phyloP scores from a whole-genome alignment of 225 moss, liverwort and hornwort species.

The Straminergon stramineum region DNA sequence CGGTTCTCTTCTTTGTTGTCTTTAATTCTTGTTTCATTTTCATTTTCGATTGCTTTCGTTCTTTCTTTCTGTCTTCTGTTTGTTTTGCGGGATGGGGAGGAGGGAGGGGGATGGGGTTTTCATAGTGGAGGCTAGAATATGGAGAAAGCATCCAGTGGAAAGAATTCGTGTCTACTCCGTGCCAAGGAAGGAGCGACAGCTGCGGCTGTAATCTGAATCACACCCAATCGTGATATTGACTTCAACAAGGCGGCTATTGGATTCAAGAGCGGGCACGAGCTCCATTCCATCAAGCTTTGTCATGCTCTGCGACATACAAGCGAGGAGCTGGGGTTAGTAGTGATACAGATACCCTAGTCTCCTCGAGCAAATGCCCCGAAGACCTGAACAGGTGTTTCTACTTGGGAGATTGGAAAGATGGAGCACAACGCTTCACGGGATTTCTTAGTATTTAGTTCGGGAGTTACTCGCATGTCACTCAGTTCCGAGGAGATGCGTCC shows the following conservation, averaged over 20 bases:
- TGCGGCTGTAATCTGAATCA: not conserved
- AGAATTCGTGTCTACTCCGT: not conserved
- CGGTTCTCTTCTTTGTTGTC: not conserved
- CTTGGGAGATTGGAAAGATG: not conserved
- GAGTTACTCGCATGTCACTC: not conserved
- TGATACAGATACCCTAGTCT: not conserved
- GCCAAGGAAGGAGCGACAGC: too few species aligned
- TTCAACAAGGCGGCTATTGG: not conserved
- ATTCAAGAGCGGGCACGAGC: not conserved
- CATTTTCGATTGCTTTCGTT: not conserved
- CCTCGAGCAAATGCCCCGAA: not conserved
- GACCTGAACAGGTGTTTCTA: not conserved
- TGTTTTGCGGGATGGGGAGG: not conserved
- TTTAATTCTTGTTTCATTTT: not conserved
- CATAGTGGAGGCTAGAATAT: not conserved
- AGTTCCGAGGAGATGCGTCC: not conserved
- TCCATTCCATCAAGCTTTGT: not conserved
- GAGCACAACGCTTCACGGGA: not conserved
- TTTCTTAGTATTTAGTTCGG: fast-evolving
- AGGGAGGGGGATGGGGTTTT: not conserved
- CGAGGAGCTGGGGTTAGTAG: not conserved
- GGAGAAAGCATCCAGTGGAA: not conserved
- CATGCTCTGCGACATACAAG: not conserved
- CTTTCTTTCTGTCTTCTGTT: not conserved
- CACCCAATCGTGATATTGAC: too few species aligned